Evolutionary conservation across 352 stramenopile species (phyloP), one percentile per base, ranked within the genome.

Genomic region (Globisporangium spinosum): DNA sequence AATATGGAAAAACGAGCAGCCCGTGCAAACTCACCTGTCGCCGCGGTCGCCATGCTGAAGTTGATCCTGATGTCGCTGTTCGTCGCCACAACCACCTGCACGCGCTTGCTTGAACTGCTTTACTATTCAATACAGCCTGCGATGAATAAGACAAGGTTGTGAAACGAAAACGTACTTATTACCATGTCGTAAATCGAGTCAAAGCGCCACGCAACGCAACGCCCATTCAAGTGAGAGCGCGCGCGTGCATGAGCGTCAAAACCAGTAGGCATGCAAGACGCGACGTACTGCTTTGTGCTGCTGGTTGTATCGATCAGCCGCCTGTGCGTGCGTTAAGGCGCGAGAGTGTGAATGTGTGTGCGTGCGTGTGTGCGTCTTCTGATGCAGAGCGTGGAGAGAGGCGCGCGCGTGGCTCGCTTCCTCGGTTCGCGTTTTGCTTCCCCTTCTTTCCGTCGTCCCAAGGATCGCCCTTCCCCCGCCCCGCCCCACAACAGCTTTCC

Each of bases 351-450:
- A 4, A 23, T 35, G 23, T 20, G 51, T 7, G 51, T 58, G 51
- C 9, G 10, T 47, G 53, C 29, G 55, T 60, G 55, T 27, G 49
- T 29, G 51, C 8, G 54, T 10, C 15, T 12, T 35, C 25, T 29
- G 54, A 38, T 35, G 55, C 55, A 35, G 20, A 13, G 8, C 25
- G 23, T 29, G 32, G 51, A 57, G 54, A 35, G 54, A 58, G 53
- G 56, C 32, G 56, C 32, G 56, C n/a, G 56, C 56, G 56, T 49
- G 56, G 56, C 56, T 60, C 55, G 29, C 55, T 47, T 62, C 56
- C 56, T 45, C 45, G n/a, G 49, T 27, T 29, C 55, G 10, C 15
- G 5, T 22, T 58, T 17, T 60, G 27, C 54, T 60, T 60, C 47
- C 53, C 25, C 55, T 60, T 32, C 53, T 60, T 43, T 60, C 25